Base-by-base conservation (phyloP, 164 flowering plant genomes). In the Brasenia schreberi region DNA sequence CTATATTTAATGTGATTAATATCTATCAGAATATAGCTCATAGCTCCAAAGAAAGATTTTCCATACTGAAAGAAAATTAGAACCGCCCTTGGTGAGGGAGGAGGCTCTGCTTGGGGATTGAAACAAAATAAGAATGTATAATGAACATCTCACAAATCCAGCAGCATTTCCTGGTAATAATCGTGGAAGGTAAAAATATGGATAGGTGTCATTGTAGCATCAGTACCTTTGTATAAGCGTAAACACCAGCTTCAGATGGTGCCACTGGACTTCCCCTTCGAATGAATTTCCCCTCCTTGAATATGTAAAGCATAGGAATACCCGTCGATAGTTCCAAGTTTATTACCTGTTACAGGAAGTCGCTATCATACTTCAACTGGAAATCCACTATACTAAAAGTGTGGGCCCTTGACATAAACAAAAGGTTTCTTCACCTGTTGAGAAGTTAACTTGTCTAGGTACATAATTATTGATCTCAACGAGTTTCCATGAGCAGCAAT, bases 401-500 rank as follows among this genome's bases (percentile, higher is more conserved):
- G 11, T 5, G 12, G 7, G 0, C 5, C 3, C 53, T 60, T 9
- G 6, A 60, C n/a, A 60, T 60, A 7, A 9, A 60, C 7, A 60
- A 60, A 19, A 60, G 27, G 62, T 19, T 9, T 0, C 39, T 12
- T 66, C 56, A 89, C 99, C 97, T 95, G 97, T 76, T 95, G 83
- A 44, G 97, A 90, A 63, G 97, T 95, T 72, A 95, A 75, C 75
- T 87, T 83, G 83, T 95, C 99, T 56, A 95, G 97, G 76, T 91
- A 92, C 99, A 95, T 95, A 43, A 95, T 95, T 76, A 95, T 95
- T 71, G 99, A 87, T 76, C 99, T 85, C 76, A 95, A 75, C 18
- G 99, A 95, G 68, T 95, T 95, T 67, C 97, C 99, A 72, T 95
- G 99, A 27, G 99, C 99, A 61, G 97, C 94, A 73, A 95, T 88